phyloP scores from a whole-genome alignment of 768 basidiomycete species.

The Rhizopogon vesiculosus region DNA sequence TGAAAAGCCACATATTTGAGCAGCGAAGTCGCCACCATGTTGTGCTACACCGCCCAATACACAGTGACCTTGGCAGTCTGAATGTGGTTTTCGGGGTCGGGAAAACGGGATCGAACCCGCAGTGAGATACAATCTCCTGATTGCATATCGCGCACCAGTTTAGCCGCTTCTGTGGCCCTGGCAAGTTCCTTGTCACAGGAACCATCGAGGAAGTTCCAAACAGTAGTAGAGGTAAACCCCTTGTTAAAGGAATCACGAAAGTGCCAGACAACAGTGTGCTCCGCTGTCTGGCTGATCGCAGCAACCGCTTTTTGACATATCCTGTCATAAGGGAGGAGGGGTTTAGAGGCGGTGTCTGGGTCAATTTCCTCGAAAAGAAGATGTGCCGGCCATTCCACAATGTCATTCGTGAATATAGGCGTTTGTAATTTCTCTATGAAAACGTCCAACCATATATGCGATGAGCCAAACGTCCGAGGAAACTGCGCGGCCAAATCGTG shows the following conservation, averaged over 20 bases:
- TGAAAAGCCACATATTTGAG: background rate
- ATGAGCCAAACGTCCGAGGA: background rate
- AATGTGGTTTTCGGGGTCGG: background rate
- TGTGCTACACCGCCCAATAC: slow-evolving; percentile 7
- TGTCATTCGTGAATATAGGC: background rate
- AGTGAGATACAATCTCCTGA: background rate
- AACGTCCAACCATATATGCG: background rate
- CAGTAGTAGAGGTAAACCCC: background rate
- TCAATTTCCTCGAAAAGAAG: background rate
- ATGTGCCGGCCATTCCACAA: background rate
- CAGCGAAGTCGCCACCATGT: no score
- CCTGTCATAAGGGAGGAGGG: background rate
- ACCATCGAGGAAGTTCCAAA: background rate
- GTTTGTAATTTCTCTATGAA: background rate
- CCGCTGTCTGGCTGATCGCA: background rate
- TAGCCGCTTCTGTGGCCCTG: background rate
- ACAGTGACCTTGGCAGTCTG: slow-evolving; percentile 2
- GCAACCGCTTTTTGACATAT: background rate
- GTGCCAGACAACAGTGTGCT: background rate
- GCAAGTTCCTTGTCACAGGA: background rate
- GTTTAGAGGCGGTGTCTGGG: background rate
- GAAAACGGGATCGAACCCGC: background rate
- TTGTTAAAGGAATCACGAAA: background rate
- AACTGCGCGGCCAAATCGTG: background rate
- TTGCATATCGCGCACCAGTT: background rate